Evolutionary conservation across 2,329 filamentous ascomycete genomes (phyloP).

Genomic region (Lojkania enalia): DNA sequence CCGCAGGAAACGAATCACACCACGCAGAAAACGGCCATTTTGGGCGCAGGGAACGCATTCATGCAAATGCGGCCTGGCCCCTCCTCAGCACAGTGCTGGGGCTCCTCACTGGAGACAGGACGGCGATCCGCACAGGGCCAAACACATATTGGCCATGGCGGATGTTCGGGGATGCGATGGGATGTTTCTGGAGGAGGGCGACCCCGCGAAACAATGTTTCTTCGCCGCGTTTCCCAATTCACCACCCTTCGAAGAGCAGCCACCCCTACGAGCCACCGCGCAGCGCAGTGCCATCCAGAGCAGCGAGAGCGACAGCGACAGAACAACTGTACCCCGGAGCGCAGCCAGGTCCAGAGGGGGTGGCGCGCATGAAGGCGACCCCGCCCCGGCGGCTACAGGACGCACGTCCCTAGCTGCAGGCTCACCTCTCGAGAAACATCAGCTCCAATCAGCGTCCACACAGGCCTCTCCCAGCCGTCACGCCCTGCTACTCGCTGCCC

Average conservation of each 20-base stretch:
- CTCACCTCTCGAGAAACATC: slow-evolving; percentile 27
- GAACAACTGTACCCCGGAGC: too few species aligned
- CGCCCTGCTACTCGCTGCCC: slow-evolving; percentile 21
- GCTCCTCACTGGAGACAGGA: slow-evolving; percentile 9
- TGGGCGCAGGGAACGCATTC: slow-evolving; percentile 17
- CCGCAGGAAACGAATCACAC: slow-evolving; percentile 6
- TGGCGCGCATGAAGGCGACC: slow-evolving; percentile 24
- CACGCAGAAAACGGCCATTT: slow-evolving; percentile 15
- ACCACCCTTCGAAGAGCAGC: too few species aligned
- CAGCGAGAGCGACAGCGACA: too few species aligned
- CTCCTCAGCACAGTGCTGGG: slow-evolving; percentile 28
- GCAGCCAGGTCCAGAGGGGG: slow-evolving; percentile 2
- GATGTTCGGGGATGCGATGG: not conserved
- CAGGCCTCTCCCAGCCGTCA: slow-evolving; percentile 24
- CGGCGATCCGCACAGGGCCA: slow-evolving; percentile 8
- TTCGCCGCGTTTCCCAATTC: slow-evolving; percentile 4
- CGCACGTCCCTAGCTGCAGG: slow-evolving; percentile 35
- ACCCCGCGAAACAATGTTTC: slow-evolving; percentile 9
- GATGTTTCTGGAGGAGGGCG: slow-evolving; percentile 4
- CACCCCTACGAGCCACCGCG: too few species aligned
- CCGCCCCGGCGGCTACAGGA: slow-evolving; percentile 39
- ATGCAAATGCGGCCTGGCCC: slow-evolving; percentile 25
- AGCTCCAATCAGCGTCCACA: slow-evolving; percentile 34
- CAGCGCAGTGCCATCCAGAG: too few species aligned
- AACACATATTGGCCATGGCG: not conserved